Percentiles rank a stretch among this genome's conserved stretches.
phyloP scores from a whole-genome alignment of 2,329 filamentous ascomycete genomes.

The Talaromyces sp. region DNA sequence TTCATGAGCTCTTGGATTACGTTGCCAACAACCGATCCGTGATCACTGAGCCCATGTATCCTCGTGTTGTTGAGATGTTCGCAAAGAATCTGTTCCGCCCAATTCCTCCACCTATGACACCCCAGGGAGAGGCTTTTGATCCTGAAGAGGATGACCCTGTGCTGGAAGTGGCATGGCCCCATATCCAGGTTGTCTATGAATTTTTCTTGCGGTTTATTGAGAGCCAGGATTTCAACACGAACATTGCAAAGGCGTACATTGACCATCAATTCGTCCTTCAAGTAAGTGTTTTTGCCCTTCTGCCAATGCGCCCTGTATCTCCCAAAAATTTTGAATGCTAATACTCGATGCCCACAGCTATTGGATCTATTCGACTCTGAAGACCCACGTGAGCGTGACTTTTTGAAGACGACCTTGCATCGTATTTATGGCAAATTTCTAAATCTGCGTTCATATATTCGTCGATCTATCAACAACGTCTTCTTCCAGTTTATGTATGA shows the following conservation, averaged over 20 bases:
- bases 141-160: constrained; percentile 98
- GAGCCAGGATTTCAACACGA: constrained; percentile 99
- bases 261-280: constrained; percentile 96
- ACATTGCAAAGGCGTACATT: constrained; percentile 98
- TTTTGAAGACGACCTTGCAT: constrained; percentile 96
- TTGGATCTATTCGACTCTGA: constrained; percentile 99
- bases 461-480: constrained; percentile 98
- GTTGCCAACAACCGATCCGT: constrained; percentile 98
- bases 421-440: constrained; percentile 99
- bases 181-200: constrained; percentile 99
- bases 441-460: constrained; percentile 94
- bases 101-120: constrained; percentile 95
- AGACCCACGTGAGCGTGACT: constrained; percentile 93
- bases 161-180: constrained; percentile 96
- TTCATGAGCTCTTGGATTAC: constrained; percentile 96
- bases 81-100: constrained; percentile 97
- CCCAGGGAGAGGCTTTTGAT: constrained; percentile 96
- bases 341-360: constrained; percentile 55
- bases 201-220: constrained; percentile 99
- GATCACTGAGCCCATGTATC: constrained; percentile 99
- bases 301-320: too few relatives aligned
- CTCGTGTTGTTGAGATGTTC: constrained; percentile 98
- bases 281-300: too few relatives aligned
- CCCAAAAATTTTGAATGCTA: constrained; percentile 4
- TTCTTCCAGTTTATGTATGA: constrained; percentile 99